A percentile compares a stretch with the other conserved stretches of the same genome.
Conservation (phyloP, 805 yeast species). For the Saturnispora serradocipensis region DNA sequence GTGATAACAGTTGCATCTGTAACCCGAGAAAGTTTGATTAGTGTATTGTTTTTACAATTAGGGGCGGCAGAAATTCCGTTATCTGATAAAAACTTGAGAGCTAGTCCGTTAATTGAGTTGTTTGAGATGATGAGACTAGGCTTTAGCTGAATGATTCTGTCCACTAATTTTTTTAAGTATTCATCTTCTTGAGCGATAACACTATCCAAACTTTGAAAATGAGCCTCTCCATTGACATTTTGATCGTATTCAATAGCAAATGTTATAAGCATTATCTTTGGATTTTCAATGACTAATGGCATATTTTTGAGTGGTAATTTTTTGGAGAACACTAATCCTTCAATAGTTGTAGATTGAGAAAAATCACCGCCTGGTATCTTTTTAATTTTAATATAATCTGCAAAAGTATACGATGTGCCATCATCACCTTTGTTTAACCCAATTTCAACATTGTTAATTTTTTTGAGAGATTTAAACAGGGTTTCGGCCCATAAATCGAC, state of each 20-base stretch:
- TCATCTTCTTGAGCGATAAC: slow-evolving; percentile 83
- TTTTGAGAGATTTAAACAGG: slow-evolving; percentile 41
- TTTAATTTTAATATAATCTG: slow-evolving; percentile 84
- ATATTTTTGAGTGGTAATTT: slow-evolving; percentile 70
- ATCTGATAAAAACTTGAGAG: slow-evolving; percentile 58
- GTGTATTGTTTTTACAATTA: slow-evolving; percentile 71
- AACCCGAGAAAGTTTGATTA: slow-evolving; percentile 66
- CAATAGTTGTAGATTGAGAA: slow-evolving; percentile 49
- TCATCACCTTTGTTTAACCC: slow-evolving; percentile 40
- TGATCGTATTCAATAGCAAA: slow-evolving; percentile 88
- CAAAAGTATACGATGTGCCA: slow-evolving; percentile 72
- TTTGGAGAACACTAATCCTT: slow-evolving; percentile 82
- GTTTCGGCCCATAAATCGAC: slow-evolving; percentile 50
- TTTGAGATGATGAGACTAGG: slow-evolving; percentile 78
- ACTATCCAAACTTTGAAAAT: slow-evolving; percentile 30
- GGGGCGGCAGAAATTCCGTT: slow-evolving; percentile 76
- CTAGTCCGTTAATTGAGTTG: slow-evolving; percentile 74
- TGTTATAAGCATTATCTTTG: slow-evolving; percentile 72
- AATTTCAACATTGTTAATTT: slow-evolving; percentile 50
- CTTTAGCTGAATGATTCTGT: slow-evolving; percentile 61
- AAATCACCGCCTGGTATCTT: slow-evolving; percentile 69
- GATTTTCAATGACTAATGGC: slow-evolving; percentile 55
- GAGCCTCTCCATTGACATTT: slow-evolving; percentile 17
- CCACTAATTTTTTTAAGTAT: slow-evolving; percentile 71
- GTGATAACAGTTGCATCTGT: slow-evolving; percentile 80